Evolutionary conservation across 106 monocot species (phyloP), one percentile per base, ranked within the genome.

Genomic region (Dactylorhiza incarnata): DNA sequence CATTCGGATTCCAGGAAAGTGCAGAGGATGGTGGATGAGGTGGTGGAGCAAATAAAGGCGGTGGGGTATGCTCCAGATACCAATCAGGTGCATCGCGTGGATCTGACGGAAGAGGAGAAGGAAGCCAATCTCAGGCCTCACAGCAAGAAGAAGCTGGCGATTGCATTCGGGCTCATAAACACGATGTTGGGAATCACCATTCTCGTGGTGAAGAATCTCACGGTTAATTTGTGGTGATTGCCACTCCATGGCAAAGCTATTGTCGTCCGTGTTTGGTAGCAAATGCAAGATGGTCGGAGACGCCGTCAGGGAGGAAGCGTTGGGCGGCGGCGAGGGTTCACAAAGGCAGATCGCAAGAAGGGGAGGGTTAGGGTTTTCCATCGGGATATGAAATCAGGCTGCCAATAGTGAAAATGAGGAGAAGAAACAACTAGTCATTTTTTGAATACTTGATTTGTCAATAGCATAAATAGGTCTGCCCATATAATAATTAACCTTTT

Each of bases 121-220:
- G 87, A 88, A 74, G 71, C 17, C 4, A 93, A 84, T 71, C 77
- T 93, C 0, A 76, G 86, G 59, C 88, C 88, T 63, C 93, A 93
- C 75, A 90, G 93, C 66, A n/a, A n/a, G n/a, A 90, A 93, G 93
- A 93, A 93, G 86, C 50, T 93, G 49, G 93, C 88, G 0, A 90
- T 93, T 55, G 87, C 90, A 0, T 93, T 89, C 45, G 93, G 90
- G 47, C 83, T 93, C 11, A 78, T 93, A 52, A 93, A 83, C 61
- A 90, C 84, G 0, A 68, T 90, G 9, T 84, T 90, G 0, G 90
- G 93, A 45, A 77, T 87, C 2, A 86, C 84, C 0, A 58, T 93
- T 5, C 77, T 87, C 0, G 84, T 90, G 0, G 93, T 86, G 49
- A 93, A 93, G 86, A 93, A 93, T 77, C 88, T 93, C 0, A 75